Evolutionary conservation across 352 stramenopile species (phyloP).

Genomic region (Phytophthora podocarpi): DNA sequence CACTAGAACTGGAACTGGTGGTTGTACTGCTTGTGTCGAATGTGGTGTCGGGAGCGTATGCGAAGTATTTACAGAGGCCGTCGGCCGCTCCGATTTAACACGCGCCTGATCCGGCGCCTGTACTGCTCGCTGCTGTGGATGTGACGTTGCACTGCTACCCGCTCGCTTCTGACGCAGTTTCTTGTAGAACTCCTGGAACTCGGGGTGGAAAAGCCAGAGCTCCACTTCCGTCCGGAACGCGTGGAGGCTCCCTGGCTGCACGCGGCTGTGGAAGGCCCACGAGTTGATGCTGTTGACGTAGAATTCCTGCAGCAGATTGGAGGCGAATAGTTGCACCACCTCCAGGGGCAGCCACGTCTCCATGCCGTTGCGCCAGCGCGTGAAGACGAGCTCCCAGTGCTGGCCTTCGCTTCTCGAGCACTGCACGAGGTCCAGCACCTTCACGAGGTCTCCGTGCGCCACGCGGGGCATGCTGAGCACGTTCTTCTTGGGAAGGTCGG

Average conservation of each 20-base stretch:
- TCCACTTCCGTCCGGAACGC: slow-evolving; percentile 67
- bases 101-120: slow-evolving; percentile 1
- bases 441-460: slow-evolving; percentile 56
- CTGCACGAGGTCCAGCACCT: slow-evolving; percentile 75
- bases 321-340: slow-evolving; percentile 47
- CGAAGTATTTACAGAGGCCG: background rate
- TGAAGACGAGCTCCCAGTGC: slow-evolving; percentile 70
- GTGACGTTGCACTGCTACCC: background rate
- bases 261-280: slow-evolving; percentile 58
- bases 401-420: slow-evolving; percentile 50
- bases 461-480: slow-evolving; percentile 64
- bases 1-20: background rate
- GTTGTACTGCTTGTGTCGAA: background rate
- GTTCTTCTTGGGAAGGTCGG: slow-evolving; percentile 46
- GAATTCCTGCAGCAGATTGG: slow-evolving; percentile 68
- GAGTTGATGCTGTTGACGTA: slow-evolving; percentile 84
- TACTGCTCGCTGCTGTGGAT: slow-evolving; percentile 19
- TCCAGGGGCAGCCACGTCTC: slow-evolving; percentile 75
- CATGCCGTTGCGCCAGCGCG: slow-evolving; percentile 69
- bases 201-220: slow-evolving; percentile 70
- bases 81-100: slow-evolving; percentile 31
- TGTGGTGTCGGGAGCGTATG: background rate
- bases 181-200: slow-evolving; percentile 71
- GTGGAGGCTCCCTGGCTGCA: slow-evolving; percentile 43
- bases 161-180: slow-evolving; percentile 36